Base-by-base conservation (phyloP, 1,284 basidiomycete species). In the Sporisorium graminicola region DNA sequence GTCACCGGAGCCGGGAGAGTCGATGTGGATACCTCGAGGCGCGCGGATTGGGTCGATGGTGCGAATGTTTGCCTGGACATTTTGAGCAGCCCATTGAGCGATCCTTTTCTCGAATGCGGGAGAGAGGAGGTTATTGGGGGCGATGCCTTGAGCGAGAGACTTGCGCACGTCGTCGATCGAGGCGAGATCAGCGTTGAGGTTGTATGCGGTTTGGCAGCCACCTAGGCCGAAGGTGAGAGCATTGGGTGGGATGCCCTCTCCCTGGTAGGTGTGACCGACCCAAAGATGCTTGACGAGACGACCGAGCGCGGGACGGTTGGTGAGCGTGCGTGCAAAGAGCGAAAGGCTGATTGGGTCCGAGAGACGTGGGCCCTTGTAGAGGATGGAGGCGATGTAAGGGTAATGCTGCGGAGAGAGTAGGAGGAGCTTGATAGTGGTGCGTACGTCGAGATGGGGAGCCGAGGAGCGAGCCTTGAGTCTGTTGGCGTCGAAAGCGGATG, bases 241-340 rank as follows among this genome's bases (percentile, higher is more conserved):
- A 29, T 71, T 76, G 33, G 65, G 65, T 9, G 74, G 68, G n/a
- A 76, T 60, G 24, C 61, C 65, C 26, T 76, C 74, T 22, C 68
- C 74, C 24, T 65, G 58, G 37, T 76, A 76, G 16, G 74, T 72
- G 53, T 76, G 74, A 3, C 77, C 77, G 52, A 79, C 77, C 77
- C 77, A 79, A 35, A 79, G 62, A 46, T 79, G 65, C 58, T 73
- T 65, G 52, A 79, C 73, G 46, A 77, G 70, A 29, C 70, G 64
- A 20, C 77, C 77, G 14, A 79, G 67, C 14, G 74, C 68, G 10
- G 77, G 77, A 12, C 77, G 68, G 16, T 63, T 73, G 26, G 74
- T 65, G 50, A 79, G 67, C 0, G 73, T 76, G 16, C 69, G 63
- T 0, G 77, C 70, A 33, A 79, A 79, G 53, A 69, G 64, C 52